Evolutionary conservation across 2,329 filamentous ascomycete genomes (phyloP), one percentile per base, ranked within the genome.

Genomic region (Aspergillus sojae): DNA sequence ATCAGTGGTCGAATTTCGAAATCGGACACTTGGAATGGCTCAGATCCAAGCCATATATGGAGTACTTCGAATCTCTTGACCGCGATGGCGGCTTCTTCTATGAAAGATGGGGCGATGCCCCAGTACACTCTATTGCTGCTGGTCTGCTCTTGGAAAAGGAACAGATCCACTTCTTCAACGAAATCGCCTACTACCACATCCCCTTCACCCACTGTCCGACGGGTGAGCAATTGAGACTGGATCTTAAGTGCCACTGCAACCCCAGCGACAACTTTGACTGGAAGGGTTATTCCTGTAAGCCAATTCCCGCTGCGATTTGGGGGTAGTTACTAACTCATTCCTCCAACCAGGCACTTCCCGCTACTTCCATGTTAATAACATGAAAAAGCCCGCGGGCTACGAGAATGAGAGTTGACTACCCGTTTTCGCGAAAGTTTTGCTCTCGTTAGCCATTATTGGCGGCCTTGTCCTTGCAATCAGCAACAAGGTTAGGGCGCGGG

Each of bases 261-360:
- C 94, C 95, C 9, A 89, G 90, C 74, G 92, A 98, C 64, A 99
- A 99, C 83, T 99, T 99, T 84, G 95, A 99, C 81, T 99, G 96
- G 96, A 97, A 97, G 80, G 91, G 92, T 58, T 98, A 97, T 78
- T 97, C 93, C 77, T 98, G 94, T 96, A 87, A 84, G 92, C 83
- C 65, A 36, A 30, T 46, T 5, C 28, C 23, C 19, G 12, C 30
- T 60, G 2, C n/a, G 30, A 21, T 14, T 10, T 2, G 5, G 4
- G 56, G 14, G 36, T 32, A 23, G 26, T 12, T 28, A 43, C 32
- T 65, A 45, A 62, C 63, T 26, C 23, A 12, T 12, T 26, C 26
- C n/a, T 36, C 7, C 30, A 32, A 4, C 16, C 66, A 94, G 92
- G 92, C 83, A 97, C 94, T 58, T 87, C 91, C 39, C 88, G 90